phyloP scores from a whole-genome alignment of 2,329 filamentous ascomycete species.

The Keithomyces neogunnii region DNA sequence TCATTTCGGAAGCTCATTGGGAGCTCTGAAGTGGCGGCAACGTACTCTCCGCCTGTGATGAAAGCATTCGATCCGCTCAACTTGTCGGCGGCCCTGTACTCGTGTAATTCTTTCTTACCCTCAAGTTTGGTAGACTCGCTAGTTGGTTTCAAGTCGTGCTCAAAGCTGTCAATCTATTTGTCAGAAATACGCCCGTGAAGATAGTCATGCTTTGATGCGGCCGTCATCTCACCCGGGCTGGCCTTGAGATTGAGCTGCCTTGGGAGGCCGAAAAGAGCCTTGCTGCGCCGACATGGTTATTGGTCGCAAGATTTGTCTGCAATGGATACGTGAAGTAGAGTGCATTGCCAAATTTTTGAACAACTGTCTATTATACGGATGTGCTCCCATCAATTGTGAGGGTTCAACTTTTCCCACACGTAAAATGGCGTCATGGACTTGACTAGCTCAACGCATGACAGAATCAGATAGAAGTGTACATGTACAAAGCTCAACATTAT shows the following conservation, averaged over 20 bases:
- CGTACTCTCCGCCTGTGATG: constrained; percentile 49
- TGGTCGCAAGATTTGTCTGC: too few relatives aligned
- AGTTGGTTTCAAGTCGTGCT: constrained; percentile 28
- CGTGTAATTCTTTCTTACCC: constrained; percentile 26
- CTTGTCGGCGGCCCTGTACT: constrained; percentile 37
- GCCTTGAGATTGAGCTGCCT: constrained; percentile 25
- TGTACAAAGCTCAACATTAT: neutral
- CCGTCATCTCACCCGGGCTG: constrained; percentile 25
- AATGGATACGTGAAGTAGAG: neutral
- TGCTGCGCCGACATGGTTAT: constrained; percentile 12
- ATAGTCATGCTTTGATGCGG: neutral
- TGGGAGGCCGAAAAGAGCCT: constrained; percentile 26
- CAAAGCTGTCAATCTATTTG: constrained; percentile 16
- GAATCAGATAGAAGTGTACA: neutral
- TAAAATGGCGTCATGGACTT: too few relatives aligned
- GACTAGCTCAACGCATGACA: too few relatives aligned
- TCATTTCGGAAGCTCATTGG: neutral
- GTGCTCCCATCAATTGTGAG: too few relatives aligned
- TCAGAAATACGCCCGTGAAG: neutral
- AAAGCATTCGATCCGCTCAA: constrained; percentile 41
- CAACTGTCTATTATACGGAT: too few relatives aligned
- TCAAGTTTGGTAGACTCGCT: constrained; percentile 33
- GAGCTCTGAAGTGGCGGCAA: constrained; percentile 1
- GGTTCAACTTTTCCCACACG: too few relatives aligned
- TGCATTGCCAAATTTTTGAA: too few relatives aligned